phyloP scores from a whole-genome alignment of 257 asterid species.

The Handroanthus guayacan region DNA sequence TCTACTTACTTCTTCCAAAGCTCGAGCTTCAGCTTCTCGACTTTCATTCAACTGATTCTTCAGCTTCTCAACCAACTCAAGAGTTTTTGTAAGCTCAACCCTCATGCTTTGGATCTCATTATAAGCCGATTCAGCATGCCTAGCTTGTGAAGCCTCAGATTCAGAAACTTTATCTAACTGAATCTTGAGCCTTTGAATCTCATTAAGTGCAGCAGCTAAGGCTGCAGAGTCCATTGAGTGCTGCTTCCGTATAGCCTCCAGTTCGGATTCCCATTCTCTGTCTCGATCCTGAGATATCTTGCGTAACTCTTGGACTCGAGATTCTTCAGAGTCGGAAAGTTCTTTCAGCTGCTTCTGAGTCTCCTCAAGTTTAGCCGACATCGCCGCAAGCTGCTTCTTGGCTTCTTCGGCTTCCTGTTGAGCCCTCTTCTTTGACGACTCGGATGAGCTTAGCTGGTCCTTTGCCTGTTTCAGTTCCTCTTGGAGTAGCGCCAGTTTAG shows the following conservation, averaged over 20 bases:
- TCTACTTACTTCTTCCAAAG: constrained; percentile 61
- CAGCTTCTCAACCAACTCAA: constrained; percentile 62
- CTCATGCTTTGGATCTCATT: constrained; percentile 68
- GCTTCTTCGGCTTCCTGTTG: constrained; percentile 81
- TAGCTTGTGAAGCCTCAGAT: constrained; percentile 70
- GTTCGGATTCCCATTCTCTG: constrained; percentile 81
- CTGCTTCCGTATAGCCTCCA: constrained; percentile 82
- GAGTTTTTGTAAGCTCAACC: constrained; percentile 64
- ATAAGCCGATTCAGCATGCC: constrained; percentile 75
- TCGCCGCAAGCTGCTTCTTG: constrained; percentile 58
- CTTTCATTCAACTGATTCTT: constrained; percentile 62
- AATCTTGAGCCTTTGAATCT: constrained; percentile 74
- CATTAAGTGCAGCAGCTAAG: constrained; percentile 70
- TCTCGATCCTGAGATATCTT: constrained; percentile 89
- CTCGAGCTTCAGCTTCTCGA: constrained; percentile 67
- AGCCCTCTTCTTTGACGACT: constrained; percentile 68
- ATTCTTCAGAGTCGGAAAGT: constrained; percentile 77
- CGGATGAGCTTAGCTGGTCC: constrained; percentile 75
- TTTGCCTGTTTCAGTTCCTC: constrained; percentile 76
- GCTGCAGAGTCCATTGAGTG: constrained; percentile 78
- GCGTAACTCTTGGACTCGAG: constrained; percentile 76
- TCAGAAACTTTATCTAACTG: constrained; percentile 65
- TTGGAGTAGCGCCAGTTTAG: constrained; percentile 72
- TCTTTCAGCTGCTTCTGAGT: constrained; percentile 70
- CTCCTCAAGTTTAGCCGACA: constrained; percentile 68